Conservation (phyloP, 768 basidiomycete species). For the Pisolithus marmoratus region DNA sequence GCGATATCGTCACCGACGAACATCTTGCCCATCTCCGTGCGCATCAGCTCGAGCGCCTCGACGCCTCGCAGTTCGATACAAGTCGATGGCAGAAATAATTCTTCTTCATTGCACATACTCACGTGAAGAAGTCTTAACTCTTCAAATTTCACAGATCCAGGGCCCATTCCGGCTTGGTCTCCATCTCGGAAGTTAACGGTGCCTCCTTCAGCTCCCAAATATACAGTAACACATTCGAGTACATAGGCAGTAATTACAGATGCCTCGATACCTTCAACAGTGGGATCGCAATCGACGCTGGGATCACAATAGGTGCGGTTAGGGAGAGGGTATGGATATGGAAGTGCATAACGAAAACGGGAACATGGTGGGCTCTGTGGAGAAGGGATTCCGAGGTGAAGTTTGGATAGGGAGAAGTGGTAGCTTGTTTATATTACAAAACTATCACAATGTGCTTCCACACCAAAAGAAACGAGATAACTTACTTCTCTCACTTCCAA, state of each 20-base stretch:
- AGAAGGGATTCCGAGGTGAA: slow-evolving; percentile 53
- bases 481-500: slow-evolving; percentile 43
- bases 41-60: not conserved
- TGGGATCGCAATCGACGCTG: slow-evolving; percentile 65
- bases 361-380: slow-evolving; percentile 67
- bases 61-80: not conserved
- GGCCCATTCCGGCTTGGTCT: no score
- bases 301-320: slow-evolving; percentile 53
- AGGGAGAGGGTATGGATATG: slow-evolving; percentile 65
- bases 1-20: slow-evolving; percentile 61
- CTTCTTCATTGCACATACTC: slow-evolving; percentile 71
- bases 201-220: slow-evolving; percentile 53
- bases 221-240: slow-evolving; percentile 88
- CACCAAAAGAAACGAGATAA: slow-evolving; percentile 1
- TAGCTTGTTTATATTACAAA: slow-evolving; percentile 34
- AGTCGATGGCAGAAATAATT: slow-evolving; percentile 80
- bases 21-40: not conserved
- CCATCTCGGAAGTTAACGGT: slow-evolving; percentile 22
- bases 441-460: not conserved
- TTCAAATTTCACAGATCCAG: slow-evolving; percentile 49
- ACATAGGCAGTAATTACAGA: slow-evolving; percentile 81
- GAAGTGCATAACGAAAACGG: slow-evolving; percentile 70
- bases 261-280: slow-evolving; percentile 62
- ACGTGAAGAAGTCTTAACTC: slow-evolving; percentile 68
- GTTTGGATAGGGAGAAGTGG: slow-evolving; percentile 41